Evolutionary conservation across 805 yeast genomes (phyloP).

Genomic region (Kazachstania psychrophila): DNA sequence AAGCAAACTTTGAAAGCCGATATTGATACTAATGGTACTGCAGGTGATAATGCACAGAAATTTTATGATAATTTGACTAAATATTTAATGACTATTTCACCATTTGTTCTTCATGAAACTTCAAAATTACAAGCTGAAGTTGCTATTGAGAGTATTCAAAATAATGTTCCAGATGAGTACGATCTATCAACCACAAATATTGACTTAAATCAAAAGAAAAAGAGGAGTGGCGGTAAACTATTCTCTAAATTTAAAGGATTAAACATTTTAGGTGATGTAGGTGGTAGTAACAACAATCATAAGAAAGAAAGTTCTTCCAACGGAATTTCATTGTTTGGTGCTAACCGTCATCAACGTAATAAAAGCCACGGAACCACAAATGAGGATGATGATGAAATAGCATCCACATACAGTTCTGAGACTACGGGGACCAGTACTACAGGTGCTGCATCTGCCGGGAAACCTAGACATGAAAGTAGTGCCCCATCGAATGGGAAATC

Average conservation of each 20-base stretch:
- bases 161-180: slow-evolving; percentile 60
- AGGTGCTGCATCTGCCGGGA: neutral
- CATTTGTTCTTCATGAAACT: slow-evolving; percentile 66
- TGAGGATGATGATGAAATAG: slow-evolving; percentile 8
- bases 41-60: slow-evolving; percentile 30
- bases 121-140: slow-evolving; percentile 69
- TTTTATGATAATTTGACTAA: slow-evolving; percentile 38
- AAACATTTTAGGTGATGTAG: slow-evolving; percentile 2
- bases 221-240: slow-evolving; percentile 37
- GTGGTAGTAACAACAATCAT: neutral
- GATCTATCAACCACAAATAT: slow-evolving; percentile 54
- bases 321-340: slow-evolving; percentile 3
- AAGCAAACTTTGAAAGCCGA: slow-evolving; percentile 35
- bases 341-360: neutral
- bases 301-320: neutral
- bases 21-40: slow-evolving; percentile 13
- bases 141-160: slow-evolving; percentile 81
- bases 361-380: neutral
- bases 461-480: neutral
- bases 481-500: no score
- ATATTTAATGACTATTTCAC: slow-evolving; percentile 45
- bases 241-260: slow-evolving; percentile 32
- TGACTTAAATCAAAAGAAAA: slow-evolving; percentile 38
- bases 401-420: slow-evolving; percentile 7
- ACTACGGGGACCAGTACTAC: slow-evolving; percentile 2